Percentiles rank a stretch among this genome's conserved stretches.
Evolutionary conservation across 1,284 basidiomycete genomes (phyloP).

Genomic region (Stygiomarasmius scandens): DNA sequence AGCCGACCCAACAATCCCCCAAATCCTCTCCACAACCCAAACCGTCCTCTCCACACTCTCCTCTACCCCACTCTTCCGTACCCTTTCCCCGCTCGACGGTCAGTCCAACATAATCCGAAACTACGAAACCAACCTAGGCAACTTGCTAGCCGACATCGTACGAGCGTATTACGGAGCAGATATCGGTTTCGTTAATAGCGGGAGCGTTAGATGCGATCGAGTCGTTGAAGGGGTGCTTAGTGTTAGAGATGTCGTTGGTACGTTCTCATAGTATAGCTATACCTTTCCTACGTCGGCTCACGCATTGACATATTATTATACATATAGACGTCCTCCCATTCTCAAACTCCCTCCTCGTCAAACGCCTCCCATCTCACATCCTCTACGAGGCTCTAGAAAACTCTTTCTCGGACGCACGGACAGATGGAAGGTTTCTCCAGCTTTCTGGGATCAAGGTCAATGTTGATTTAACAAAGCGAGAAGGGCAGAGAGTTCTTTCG

Average conservation of each 20-base stretch:
- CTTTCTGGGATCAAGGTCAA: constrained; percentile 16
- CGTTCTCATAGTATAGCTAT: no score
- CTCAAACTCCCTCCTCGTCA: constrained; percentile 7
- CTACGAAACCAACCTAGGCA: constrained; percentile 15
- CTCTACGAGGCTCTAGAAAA: constrained; percentile 16
- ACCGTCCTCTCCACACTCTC: constrained; percentile 5
- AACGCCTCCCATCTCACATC: not conserved
- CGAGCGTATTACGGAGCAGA: constrained; percentile 11
- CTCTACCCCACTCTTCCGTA: constrained; percentile 6
- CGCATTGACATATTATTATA: not conserved
- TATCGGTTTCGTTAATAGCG: constrained; percentile 11
- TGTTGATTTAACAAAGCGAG: constrained; percentile 12
- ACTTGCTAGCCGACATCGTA: constrained; percentile 10
- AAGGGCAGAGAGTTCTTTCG: constrained; percentile 13
- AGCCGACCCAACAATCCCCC: not conserved
- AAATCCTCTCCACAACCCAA: constrained; percentile 7
- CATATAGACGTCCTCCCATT: constrained; percentile 11
- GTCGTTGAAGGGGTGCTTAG: constrained; percentile 8
- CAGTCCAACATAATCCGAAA: constrained; percentile 1
- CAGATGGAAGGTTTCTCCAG: constrained; percentile 22
- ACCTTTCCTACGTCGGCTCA: not conserved
- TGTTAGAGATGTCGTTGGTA: constrained; percentile 9
- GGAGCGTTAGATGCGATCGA: constrained; percentile 15
- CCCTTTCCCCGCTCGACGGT: constrained; percentile 12
- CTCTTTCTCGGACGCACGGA: constrained; percentile 14